phyloP scores from a whole-genome alignment of 2,329 filamentous ascomycete genomes.

The Trichoderma atrobrunneum region DNA sequence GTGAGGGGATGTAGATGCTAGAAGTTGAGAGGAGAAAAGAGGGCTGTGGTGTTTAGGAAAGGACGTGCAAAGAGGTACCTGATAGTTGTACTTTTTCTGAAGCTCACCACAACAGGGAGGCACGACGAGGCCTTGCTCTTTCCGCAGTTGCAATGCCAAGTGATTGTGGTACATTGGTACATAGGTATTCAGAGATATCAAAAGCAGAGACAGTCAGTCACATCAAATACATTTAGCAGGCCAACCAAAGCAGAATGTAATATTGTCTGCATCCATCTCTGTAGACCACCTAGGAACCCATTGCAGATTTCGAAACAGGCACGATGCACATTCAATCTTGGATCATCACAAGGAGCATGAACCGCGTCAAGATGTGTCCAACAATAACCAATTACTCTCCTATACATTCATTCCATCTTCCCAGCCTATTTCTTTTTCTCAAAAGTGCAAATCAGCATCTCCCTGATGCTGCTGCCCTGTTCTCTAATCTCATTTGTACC shows the following conservation, averaged over 20 bases:
- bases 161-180: background rate
- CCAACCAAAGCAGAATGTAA: background rate
- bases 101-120: background rate
- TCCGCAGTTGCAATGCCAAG: background rate
- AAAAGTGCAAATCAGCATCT: background rate
- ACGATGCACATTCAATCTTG: background rate
- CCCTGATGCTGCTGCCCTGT: background rate
- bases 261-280: background rate
- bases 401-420: background rate
- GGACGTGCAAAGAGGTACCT: background rate
- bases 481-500: conserved; percentile 1
- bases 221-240: background rate
- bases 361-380: background rate
- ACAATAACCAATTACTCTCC: background rate
- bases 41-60: background rate
- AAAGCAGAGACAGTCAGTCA: background rate
- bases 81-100: background rate
- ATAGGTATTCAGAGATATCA: background rate
- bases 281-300: background rate
- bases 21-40: background rate
- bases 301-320: background rate
- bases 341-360: background rate
- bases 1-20: background rate
- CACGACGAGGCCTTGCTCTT: background rate
- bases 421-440: background rate